Conservation (phyloP, 345 rosid species). For the Populus pruinosa region DNA sequence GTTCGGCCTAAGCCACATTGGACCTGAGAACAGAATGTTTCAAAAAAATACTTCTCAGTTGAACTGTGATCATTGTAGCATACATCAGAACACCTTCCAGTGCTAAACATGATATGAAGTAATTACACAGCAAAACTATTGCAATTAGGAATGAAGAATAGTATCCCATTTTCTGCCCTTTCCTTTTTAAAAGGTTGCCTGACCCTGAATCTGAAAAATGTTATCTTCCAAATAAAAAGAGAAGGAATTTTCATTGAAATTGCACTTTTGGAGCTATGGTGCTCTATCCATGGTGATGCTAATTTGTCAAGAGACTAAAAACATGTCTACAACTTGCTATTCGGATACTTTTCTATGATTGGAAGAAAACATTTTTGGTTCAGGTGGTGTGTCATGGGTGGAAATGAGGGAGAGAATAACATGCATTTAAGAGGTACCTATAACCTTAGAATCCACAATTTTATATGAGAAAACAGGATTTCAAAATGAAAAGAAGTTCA, state of each 20-base stretch:
- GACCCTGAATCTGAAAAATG: neutral
- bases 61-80: neutral
- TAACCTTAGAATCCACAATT: too few species aligned
- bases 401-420: too few species aligned
- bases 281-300: neutral
- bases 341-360: neutral
- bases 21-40: constrained; percentile 38
- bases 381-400: neutral
- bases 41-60: neutral
- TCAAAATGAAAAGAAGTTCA: constrained; percentile 15
- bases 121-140: too few species aligned
- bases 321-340: neutral
- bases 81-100: neutral
- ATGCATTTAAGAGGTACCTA: too few species aligned
- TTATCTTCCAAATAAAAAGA: neutral
- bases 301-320: too few species aligned
- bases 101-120: too few species aligned
- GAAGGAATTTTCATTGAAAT: neutral
- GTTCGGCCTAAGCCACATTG: constrained; percentile 88
- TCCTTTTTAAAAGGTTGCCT: neutral
- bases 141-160: neutral
- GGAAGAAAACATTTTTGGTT: neutral
- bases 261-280: neutral
- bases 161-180: neutral
- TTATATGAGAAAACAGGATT: too few species aligned